Conservation (phyloP, 768 basidiomycete genomes). For the Lyophyllum semitale region DNA sequence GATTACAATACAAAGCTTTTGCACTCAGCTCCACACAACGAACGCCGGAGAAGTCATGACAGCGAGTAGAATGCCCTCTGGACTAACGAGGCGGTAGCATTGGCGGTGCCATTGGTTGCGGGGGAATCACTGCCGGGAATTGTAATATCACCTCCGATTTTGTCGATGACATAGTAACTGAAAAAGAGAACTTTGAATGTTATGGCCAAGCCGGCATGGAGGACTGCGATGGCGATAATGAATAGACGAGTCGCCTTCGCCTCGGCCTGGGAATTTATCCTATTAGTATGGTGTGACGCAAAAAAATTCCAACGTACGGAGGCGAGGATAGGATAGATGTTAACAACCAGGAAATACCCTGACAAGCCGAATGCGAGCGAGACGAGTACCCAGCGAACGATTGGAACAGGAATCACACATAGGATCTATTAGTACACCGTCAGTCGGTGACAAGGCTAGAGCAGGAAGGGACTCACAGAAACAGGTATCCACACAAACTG, state of each 20-base stretch:
- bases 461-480: constrained; percentile 50
- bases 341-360: constrained; percentile 81
- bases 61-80: constrained; percentile 13
- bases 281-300: neutral
- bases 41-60: neutral
- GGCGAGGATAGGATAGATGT: constrained; percentile 89
- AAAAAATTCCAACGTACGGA: constrained; percentile 50
- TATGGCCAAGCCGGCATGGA: constrained; percentile 82
- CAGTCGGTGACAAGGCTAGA: neutral
- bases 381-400: constrained; percentile 82
- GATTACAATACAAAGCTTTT: neutral
- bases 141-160: constrained; percentile 42
- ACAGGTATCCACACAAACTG: constrained; percentile 90
- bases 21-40: neutral
- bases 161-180: constrained; percentile 50
- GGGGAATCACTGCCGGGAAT: constrained; percentile 42
- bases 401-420: constrained; percentile 82
- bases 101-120: constrained; percentile 27
- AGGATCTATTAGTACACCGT: constrained; percentile 53
- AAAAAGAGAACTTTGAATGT: constrained; percentile 82
- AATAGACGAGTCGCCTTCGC: constrained; percentile 84
- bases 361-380: constrained; percentile 75
- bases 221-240: constrained; percentile 68
- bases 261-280: constrained; percentile 61
- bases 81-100: constrained; percentile 21